Conservation (phyloP, 1,284 basidiomycete genomes). For the Leccinum pallidistipes region DNA sequence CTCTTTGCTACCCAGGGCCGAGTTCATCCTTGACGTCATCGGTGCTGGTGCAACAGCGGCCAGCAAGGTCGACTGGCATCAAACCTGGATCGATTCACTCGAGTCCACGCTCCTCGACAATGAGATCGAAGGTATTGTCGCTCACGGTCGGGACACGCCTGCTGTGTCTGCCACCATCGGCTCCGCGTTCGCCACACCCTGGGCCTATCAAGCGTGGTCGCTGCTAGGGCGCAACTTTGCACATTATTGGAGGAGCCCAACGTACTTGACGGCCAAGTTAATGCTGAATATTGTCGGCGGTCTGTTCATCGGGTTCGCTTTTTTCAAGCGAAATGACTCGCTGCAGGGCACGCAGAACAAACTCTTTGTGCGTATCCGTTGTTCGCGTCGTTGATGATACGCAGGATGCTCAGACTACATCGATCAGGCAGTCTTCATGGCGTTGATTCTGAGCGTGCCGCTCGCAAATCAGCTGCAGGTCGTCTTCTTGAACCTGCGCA, state of each 20-base stretch:
- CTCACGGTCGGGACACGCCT: conserved; percentile 37
- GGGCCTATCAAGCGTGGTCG: conserved; percentile 50
- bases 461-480: conserved; percentile 34
- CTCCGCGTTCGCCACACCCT: conserved; percentile 53
- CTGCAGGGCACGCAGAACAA: conserved; percentile 82
- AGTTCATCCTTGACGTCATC: conserved; percentile 70
- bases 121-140: conserved; percentile 42
- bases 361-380: conserved; percentile 50
- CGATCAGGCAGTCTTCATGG: conserved; percentile 26
- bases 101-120: conserved; percentile 36
- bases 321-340: conserved; percentile 67
- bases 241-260: conserved; percentile 58
- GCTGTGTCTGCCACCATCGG: conserved; percentile 35
- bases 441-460: conserved; percentile 28
- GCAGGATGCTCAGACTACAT: neutral
- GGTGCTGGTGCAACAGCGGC: conserved; percentile 61
- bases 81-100: conserved; percentile 43
- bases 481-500: conserved; percentile 36
- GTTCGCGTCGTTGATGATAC: neutral
- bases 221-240: conserved; percentile 40
- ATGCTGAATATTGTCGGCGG: conserved; percentile 54
- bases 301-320: conserved; percentile 67
- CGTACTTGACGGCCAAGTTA: conserved; percentile 78
- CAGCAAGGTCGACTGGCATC: conserved; percentile 47
- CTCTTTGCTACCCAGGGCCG: conserved; percentile 44